Conservation (phyloP, 1,284 basidiomycete genomes). For the Irpex lacteus region DNA sequence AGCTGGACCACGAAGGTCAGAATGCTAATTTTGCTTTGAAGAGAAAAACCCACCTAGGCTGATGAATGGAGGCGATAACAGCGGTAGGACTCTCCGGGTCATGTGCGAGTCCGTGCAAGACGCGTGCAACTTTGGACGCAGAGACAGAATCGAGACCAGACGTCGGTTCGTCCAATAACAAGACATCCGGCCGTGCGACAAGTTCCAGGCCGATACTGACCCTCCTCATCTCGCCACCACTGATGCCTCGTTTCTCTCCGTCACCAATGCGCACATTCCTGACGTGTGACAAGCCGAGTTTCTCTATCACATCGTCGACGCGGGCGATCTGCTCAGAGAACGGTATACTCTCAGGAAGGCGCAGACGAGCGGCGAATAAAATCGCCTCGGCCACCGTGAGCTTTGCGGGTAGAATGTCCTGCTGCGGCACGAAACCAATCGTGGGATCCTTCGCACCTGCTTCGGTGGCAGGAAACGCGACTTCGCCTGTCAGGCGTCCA, state of each 20-base stretch:
- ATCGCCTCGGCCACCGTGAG: constrained; percentile 85
- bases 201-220: constrained; percentile 84
- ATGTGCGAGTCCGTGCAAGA: constrained; percentile 72
- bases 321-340: constrained; percentile 65
- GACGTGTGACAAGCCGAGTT: constrained; percentile 72
- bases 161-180: constrained; percentile 84
- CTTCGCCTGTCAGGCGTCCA: constrained; percentile 63
- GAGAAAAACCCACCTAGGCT: constrained; percentile 56
- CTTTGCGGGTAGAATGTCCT: constrained; percentile 76
- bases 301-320: constrained; percentile 67
- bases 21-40: neutral
- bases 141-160: constrained; percentile 85
- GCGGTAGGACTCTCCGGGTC: constrained; percentile 69
- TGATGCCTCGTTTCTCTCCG: constrained; percentile 78
- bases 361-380: constrained; percentile 79
- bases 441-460: constrained; percentile 34
- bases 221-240: constrained; percentile 83
- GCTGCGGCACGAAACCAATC: constrained; percentile 85
- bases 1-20: constrained; percentile 38
- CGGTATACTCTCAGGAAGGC: constrained; percentile 78
- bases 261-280: constrained; percentile 78
- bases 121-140: constrained; percentile 73
- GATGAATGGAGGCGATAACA: constrained; percentile 85
- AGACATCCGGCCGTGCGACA: constrained; percentile 75
- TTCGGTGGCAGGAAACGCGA: constrained; percentile 49